Conservation (phyloP, 495 filamentous ascomycete species). For the Parathielavia appendiculata region DNA sequence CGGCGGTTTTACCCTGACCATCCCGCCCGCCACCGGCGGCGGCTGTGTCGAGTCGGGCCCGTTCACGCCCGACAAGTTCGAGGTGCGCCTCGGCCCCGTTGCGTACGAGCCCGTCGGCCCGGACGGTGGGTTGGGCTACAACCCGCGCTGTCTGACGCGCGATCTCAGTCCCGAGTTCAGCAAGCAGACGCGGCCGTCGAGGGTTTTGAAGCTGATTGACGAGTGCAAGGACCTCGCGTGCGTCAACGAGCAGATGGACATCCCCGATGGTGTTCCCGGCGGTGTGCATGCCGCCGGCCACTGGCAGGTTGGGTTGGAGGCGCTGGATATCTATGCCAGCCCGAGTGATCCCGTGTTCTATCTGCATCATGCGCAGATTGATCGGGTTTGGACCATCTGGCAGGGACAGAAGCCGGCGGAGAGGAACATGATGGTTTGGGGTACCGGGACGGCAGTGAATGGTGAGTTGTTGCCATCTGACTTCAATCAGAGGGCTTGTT, state of each 20-base stretch:
- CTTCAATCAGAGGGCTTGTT: no score
- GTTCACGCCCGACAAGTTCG: slow-evolving; percentile 1
- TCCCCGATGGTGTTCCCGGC: slow-evolving; percentile 5
- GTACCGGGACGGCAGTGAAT: slow-evolving; percentile 14
- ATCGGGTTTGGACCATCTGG: slow-evolving; percentile 63
- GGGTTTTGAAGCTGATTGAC: slow-evolving; percentile 20
- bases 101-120: slow-evolving; percentile 8
- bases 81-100: slow-evolving; percentile 12
- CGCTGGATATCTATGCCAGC: slow-evolving; percentile 48
- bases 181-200: slow-evolving; percentile 14
- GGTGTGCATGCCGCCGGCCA: slow-evolving; percentile 25
- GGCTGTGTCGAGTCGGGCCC: slow-evolving; percentile 35
- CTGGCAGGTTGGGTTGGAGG: slow-evolving; percentile 22
- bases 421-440: slow-evolving; percentile 10
- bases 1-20: background rate
- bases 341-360: slow-evolving; percentile 62
- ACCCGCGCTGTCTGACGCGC: slow-evolving; percentile 57
- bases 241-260: slow-evolving; percentile 19
- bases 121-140: slow-evolving; percentile 24
- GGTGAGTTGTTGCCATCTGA: slow-evolving; percentile 8
- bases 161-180: slow-evolving; percentile 46
- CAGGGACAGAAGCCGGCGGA: slow-evolving; percentile 42
- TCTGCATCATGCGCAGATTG: slow-evolving; percentile 60
- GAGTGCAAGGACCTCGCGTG: slow-evolving; percentile 15
- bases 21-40: slow-evolving; percentile 35